Base-by-base conservation (phyloP, 352 stramenopile genomes). In the Pythium coloratum region DNA sequence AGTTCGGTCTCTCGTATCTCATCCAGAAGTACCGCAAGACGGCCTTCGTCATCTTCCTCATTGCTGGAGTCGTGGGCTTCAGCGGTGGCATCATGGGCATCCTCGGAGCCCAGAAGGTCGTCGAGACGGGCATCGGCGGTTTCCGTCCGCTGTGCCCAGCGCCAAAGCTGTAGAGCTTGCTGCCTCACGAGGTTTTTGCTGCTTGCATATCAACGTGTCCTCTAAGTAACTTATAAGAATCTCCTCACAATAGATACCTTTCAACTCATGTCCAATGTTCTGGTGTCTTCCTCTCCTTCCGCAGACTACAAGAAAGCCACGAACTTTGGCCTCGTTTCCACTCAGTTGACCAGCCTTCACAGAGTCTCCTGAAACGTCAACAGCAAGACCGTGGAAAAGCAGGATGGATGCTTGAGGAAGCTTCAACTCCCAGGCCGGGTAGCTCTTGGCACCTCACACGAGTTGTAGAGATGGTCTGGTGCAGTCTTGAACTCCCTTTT, bases 1-100 rank as follows among this genome's bases (percentile, higher is more conserved):
- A 99, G 78, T 78, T 95, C 55, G 90, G 86, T 55, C 85, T 99
- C 64, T 84, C 81, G 26, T 96, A 97, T 66, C 72, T 99, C 47
- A 92, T 99, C 71, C 82, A 90, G 63, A 97, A 97, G 67, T 97
- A 91, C 62, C 81, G 87, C 72, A 93, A 92, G 71, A 76, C 84
- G 8, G 82, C 87, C 34, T 86, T 95, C 32, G 84, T 93, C 26
- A 86, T 95, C 46, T 88, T 95, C 65, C 64, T 93, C 26, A 81
- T 95, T 20, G 82, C 84, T 0, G 71, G 72, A 32, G 80, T 93
- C 32, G 84, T 95, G n/a, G 84, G 83, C 56, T 75, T 85, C 32
- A 92, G 84, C 53, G 83, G 84, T 20, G 26, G 67, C 14, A 82
- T 92, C 72, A 93, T 95, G 87, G 85, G 84, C 18, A 66, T 92